Percentiles rank a stretch among this genome's conserved stretches.
Conservation (phyloP, 495 filamentous ascomycete species). For the Hypomontagnella submonticulosa region DNA sequence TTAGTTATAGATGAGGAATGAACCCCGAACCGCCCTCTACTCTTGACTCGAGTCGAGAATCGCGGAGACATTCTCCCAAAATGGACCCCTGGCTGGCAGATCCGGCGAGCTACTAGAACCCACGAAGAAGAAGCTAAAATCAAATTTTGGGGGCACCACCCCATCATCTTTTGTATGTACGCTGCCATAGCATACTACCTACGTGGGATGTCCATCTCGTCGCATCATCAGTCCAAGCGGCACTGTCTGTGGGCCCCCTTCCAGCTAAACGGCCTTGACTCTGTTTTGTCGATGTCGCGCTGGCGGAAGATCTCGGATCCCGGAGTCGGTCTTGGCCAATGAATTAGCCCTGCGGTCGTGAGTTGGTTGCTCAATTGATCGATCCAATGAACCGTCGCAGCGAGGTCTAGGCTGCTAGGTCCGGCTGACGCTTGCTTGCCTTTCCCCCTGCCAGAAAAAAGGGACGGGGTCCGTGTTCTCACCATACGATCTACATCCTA, state of each 20-base stretch:
- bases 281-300: slow-evolving; percentile 29
- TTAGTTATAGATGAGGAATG: slow-evolving; percentile 41
- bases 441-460: neutral
- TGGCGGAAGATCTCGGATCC: slow-evolving; percentile 44
- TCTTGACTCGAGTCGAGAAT: slow-evolving; percentile 31
- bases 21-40: slow-evolving; percentile 24
- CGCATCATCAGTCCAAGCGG: slow-evolving; percentile 14
- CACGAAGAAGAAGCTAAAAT: slow-evolving; percentile 44
- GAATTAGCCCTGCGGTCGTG: slow-evolving; percentile 25
- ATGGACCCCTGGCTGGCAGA: slow-evolving; percentile 38
- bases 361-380: slow-evolving; percentile 40
- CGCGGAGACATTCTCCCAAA: slow-evolving; percentile 35
- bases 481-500: slow-evolving; percentile 40
- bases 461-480: slow-evolving; percentile 10
- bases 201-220: slow-evolving; percentile 31
- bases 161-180: slow-evolving; percentile 24
- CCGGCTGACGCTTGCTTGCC: slow-evolving; percentile 16
- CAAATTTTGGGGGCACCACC: slow-evolving; percentile 8
- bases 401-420: slow-evolving; percentile 6
- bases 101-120: slow-evolving; percentile 42
- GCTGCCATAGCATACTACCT: slow-evolving; percentile 27
- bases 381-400: slow-evolving; percentile 29
- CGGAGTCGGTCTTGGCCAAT: slow-evolving; percentile 41
- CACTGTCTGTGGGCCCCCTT: slow-evolving; percentile 2
- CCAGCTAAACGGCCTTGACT: neutral